phyloP scores from a whole-genome alignment of 192 early-diverging fungal genomes.

The Lunasporangiospora selenospora region DNA sequence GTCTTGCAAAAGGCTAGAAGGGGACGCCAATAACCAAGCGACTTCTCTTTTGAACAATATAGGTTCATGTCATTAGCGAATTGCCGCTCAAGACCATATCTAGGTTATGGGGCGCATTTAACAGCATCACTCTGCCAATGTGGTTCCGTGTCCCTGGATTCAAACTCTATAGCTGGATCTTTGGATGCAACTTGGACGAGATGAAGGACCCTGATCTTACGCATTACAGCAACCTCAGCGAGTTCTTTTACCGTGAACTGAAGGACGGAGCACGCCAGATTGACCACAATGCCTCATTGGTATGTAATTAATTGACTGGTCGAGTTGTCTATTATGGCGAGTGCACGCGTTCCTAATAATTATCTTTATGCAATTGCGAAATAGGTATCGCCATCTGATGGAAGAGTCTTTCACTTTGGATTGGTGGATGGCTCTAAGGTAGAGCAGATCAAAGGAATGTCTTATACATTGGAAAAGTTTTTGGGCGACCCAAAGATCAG shows the following conservation, averaged over 20 bases:
- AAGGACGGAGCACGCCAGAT: constrained; percentile 81
- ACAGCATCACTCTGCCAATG: constrained; percentile 80
- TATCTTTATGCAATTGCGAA: too few species aligned
- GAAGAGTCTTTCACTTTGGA: constrained; percentile 90
- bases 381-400: constrained; percentile 89
- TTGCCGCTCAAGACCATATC: constrained; percentile 92
- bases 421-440: constrained; percentile 77
- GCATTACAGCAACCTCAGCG: constrained; percentile 82
- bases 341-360: too few species aligned
- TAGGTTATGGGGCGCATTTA: constrained; percentile 90
- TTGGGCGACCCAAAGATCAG: constrained; percentile 64
- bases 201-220: constrained; percentile 85
- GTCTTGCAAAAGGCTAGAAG: not conserved
- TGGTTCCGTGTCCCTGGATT: constrained; percentile 79
- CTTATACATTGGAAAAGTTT: constrained; percentile 89
- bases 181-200: constrained; percentile 93
- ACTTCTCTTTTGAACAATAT: not conserved
- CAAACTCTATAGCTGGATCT: constrained; percentile 80
- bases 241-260: constrained; percentile 95
- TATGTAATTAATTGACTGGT: constrained; percentile 30
- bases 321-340: too few species aligned
- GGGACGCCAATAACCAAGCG: not conserved
- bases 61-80: constrained; percentile 86
- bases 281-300: constrained; percentile 68
- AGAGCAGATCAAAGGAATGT: constrained; percentile 95